phyloP scores from a whole-genome alignment of 139 green algal species.

The Ulvella scutata region DNA sequence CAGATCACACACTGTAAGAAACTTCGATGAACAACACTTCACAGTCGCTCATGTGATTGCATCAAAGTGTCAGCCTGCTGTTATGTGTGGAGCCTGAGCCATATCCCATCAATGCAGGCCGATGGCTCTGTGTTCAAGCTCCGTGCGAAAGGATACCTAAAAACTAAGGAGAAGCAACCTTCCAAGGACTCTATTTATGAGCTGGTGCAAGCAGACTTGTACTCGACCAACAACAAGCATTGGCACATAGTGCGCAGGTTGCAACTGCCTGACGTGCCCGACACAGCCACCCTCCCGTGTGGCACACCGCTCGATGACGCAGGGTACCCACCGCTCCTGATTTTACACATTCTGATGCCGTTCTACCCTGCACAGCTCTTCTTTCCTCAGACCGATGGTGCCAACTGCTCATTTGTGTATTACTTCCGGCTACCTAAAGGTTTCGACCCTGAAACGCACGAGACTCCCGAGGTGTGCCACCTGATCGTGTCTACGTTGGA shows the following conservation, averaged over 20 bases:
- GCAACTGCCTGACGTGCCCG: background rate
- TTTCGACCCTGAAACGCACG: background rate
- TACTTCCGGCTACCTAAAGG: background rate
- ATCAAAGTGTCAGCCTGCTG: no score
- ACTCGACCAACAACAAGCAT: background rate
- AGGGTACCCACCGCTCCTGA: background rate
- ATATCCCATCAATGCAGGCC: no score
- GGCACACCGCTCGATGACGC: background rate
- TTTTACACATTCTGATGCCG: background rate
- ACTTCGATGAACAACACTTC: no score
- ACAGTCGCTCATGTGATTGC: no score
- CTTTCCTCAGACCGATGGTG: background rate
- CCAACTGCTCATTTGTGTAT: background rate
- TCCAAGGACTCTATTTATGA: background rate
- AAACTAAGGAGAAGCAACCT: background rate
- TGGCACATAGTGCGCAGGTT: constrained; percentile 1
- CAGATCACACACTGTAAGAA: no score
- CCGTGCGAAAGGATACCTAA: background rate
- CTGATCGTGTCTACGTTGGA: no score
- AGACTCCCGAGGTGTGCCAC: background rate
- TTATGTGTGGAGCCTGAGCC: no score
- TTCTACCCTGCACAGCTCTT: background rate
- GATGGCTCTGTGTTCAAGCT: background rate
- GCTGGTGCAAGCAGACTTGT: background rate
- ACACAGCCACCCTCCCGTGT: background rate